A percentile compares a stretch with the other conserved stretches of the same genome.
Evolutionary conservation across 306 rosid species (phyloP).

Genomic region (Phaseolus lunatus): DNA sequence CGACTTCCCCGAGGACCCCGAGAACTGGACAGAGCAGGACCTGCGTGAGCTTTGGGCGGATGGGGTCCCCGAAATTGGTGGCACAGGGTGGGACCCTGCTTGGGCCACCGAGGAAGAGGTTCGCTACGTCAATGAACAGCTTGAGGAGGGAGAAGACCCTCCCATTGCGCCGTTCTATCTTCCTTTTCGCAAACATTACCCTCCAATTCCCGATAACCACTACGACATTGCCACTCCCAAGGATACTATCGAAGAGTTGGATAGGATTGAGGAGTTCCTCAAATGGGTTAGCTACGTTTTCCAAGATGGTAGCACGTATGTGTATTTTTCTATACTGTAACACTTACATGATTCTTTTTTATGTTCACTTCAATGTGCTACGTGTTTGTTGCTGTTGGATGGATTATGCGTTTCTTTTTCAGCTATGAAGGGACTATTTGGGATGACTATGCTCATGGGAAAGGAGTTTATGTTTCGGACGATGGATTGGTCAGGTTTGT

Average conservation of each 20-base stretch:
- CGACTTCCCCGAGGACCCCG: constrained; percentile 76
- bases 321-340: not conserved
- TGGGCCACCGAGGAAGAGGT: constrained; percentile 70
- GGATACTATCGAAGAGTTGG: constrained; percentile 78
- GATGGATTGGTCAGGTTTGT: constrained; percentile 85
- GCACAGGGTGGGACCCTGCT: constrained; percentile 93
- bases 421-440: constrained; percentile 98
- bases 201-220: constrained; percentile 67
- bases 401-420: not conserved
- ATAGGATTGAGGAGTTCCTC: constrained; percentile 95
- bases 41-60: constrained; percentile 79
- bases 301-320: constrained; percentile 88
- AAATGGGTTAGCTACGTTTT: constrained; percentile 92
- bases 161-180: constrained; percentile 84
- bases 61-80: constrained; percentile 55
- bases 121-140: constrained; percentile 55
- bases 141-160: constrained; percentile 60
- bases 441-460: constrained; percentile 99
- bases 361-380: not conserved
- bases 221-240: constrained; percentile 59
- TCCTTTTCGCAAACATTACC: constrained; percentile 70
- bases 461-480: constrained; percentile 77
- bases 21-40: constrained; percentile 80
- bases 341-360: not conserved
- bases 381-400: not conserved